Conservation (phyloP, 176 grass and related monocot genomes). For the Triticum urartu region DNA sequence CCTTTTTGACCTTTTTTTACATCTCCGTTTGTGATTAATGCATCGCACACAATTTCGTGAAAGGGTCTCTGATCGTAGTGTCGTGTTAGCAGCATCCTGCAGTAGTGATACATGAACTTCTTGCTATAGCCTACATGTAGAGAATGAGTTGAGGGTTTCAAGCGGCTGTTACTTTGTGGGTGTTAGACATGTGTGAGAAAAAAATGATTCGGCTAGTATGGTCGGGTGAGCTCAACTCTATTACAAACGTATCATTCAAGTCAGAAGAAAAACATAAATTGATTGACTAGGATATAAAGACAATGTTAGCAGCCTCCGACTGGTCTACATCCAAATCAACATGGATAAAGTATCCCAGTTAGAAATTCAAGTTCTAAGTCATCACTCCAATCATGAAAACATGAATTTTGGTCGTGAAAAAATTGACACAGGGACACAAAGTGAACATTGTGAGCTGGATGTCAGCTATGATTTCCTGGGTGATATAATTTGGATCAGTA, state of each 20-base stretch:
- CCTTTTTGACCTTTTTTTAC: no score
- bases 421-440: not conserved
- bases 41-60: no score
- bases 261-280: no score
- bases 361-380: not conserved
- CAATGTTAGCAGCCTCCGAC: not conserved
- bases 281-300: not conserved
- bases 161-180: no score
- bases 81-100: no score
- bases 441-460: not conserved
- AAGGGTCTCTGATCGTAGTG: no score
- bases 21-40: no score
- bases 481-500: not conserved
- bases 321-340: not conserved
- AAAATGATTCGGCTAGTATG: no score
- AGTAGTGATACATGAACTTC: not conserved
- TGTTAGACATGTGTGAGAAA: no score
- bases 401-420: not conserved
- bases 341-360: not conserved
- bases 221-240: not conserved
- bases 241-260: not conserved
- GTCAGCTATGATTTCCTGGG: not conserved
- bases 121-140: not conserved
- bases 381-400: not conserved
- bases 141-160: not conserved